A percentile compares a stretch with the other conserved stretches of the same genome.
Conservation (phyloP, 768 basidiomycete species). For the Clavulina sp. region DNA sequence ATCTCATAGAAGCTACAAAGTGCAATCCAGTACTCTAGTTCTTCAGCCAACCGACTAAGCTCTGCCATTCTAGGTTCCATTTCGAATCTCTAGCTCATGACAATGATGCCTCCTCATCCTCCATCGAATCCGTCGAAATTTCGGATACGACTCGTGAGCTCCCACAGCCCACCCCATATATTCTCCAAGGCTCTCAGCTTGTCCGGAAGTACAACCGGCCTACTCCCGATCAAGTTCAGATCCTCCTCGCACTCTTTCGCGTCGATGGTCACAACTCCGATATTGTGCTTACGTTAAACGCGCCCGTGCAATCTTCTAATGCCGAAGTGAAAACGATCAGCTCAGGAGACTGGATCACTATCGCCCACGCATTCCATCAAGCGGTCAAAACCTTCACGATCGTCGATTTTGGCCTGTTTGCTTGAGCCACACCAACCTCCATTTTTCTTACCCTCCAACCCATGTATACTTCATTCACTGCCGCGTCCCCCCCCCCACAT, state of each 20-base stretch:
- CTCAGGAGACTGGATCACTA: slow-evolving; percentile 21
- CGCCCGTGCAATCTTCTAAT: slow-evolving; percentile 34
- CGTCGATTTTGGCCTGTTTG: slow-evolving; percentile 53
- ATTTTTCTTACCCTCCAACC: background rate
- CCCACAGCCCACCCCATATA: slow-evolving; percentile 35
- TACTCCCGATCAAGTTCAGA: slow-evolving; percentile 46
- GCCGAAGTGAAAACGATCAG: slow-evolving; percentile 24
- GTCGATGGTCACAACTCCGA: slow-evolving; percentile 55
- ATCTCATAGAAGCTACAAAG: slow-evolving; percentile 50
- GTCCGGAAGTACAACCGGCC: slow-evolving; percentile 62
- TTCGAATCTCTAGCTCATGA: slow-evolving; percentile 84
- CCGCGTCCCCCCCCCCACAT: background rate
- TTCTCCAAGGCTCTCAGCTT: slow-evolving; percentile 50
- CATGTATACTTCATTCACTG: background rate
- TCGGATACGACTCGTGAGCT: slow-evolving; percentile 25
- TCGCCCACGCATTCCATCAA: slow-evolving; percentile 31
- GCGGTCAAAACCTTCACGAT: slow-evolving; percentile 47
- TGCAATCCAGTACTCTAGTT: slow-evolving; percentile 20
- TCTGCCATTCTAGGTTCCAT: slow-evolving; percentile 90
- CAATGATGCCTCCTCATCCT: slow-evolving; percentile 52
- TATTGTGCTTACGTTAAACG: slow-evolving; percentile 69
- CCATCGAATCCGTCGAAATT: slow-evolving; percentile 20
- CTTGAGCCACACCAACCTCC: background rate
- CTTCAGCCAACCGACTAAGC: background rate
- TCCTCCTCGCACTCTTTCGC: slow-evolving; percentile 70